Evolutionary conservation across 768 basidiomycete species (phyloP), one percentile per base, ranked within the genome.

Genomic region (Suillus subalutaceus): DNA sequence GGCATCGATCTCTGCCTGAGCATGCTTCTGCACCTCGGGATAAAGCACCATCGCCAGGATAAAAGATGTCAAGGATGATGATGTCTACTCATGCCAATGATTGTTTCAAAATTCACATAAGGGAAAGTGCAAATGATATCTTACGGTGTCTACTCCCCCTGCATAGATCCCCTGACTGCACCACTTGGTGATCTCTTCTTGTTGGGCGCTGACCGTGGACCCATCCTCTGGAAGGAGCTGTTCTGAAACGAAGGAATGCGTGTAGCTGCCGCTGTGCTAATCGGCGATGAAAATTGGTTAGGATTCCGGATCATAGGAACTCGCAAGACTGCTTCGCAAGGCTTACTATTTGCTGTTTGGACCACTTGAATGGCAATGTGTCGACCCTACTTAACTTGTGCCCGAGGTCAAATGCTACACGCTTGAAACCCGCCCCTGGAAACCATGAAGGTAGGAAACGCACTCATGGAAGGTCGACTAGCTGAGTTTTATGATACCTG

Each of bases 1-100:
- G 0, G 60, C 20, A 38, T 75, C 75, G 12, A 78, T 60, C 53
- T 78, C 76, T 44, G 65, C 64, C 57, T 73, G 76, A 0, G 70
- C 76, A 48, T 68, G 76, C 56, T 66, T 67, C 68, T 74, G 67
- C n/a, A 73, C 71, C 1, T 48, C 63, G 3, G 78, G 77, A 56
- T 71, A 67, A 55, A 74, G 70, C 23, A 70, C 67, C 77, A 77
- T 78, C 3, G 73, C 77, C 20, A 76, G 73, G 26, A 67, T 67
- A 50, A 72, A 71, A 9, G 32, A 46, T 37, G 10, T 37, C 7
- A 46, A 8, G 26, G 35, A 35, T 53, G 56, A 10, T n/a, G 35
- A 20, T 1, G 8, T 46, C 48, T 66, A 7, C 1, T 1, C n/a
- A 64, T 40, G 8, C 20, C 35, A 44, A 15, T 3, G 26, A 46